Percentiles rank a stretch among this genome's conserved stretches.
Evolutionary conservation across 129 eudicot species (phyloP).

Genomic region (Scalesia atractyloides): DNA sequence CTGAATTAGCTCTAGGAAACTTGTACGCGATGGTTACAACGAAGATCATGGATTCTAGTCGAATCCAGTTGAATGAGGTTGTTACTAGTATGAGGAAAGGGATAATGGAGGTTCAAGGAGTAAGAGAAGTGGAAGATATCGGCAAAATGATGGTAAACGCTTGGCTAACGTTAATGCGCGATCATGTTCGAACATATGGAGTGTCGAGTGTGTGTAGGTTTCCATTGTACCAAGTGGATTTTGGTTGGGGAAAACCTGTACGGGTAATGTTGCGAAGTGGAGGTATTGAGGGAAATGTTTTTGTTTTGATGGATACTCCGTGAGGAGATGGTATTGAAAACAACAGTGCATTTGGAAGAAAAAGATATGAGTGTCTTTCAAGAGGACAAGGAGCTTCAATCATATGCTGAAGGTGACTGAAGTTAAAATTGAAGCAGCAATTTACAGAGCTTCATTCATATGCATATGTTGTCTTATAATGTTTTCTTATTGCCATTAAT

Average conservation of each 20-base stretch:
- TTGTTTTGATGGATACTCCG: constrained; percentile 16
- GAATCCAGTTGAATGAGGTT: constrained; percentile 3
- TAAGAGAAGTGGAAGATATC: background rate
- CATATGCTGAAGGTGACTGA: background rate
- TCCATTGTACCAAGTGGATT: constrained; percentile 15
- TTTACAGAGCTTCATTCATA: background rate
- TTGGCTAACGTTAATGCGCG: background rate
- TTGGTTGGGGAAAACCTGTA: constrained; percentile 21
- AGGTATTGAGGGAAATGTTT: background rate
- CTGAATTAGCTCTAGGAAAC: background rate
- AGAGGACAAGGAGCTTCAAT: background rate
- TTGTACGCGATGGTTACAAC: background rate
- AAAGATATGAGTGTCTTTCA: background rate
- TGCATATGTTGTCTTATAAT: background rate
- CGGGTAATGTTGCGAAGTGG: background rate
- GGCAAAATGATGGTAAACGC: background rate
- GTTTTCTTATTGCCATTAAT: background rate
- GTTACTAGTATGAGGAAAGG: background rate
- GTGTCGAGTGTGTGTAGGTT: constrained; percentile 8
- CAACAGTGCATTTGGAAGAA: constrained; percentile 9
- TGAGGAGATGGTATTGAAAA: constrained; percentile 23
- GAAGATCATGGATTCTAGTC: background rate
- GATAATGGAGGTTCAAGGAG: background rate
- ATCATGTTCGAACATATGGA: background rate
- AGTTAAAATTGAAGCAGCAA: too few species aligned